A percentile compares a stretch with the other conserved stretches of the same genome.
These are phyloP conservation scores for Colletotrichum sp. DNA, from an alignment of 2,329 filamentous ascomycete species.

Conservation along the genomic window DNA sequence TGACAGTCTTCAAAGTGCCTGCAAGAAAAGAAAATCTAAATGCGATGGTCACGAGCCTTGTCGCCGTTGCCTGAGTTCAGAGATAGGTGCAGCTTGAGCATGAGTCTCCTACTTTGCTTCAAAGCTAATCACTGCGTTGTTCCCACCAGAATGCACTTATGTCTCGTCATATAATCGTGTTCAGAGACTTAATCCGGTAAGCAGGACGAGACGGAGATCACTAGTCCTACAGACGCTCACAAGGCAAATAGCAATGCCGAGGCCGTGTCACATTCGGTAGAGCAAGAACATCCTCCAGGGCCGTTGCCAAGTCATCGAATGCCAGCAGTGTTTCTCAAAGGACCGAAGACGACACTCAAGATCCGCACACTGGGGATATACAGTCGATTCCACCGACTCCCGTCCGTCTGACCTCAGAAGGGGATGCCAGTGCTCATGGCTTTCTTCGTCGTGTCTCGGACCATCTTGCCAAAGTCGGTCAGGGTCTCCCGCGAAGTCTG, in stretches of 20 bases:
- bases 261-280: not conserved
- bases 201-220: accelerated
- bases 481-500: not conserved
- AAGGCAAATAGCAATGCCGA: not conserved
- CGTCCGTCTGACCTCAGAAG: not conserved
- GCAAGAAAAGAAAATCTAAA: not conserved
- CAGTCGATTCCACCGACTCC: not conserved
- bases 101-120: not conserved
- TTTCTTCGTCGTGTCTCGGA: not conserved
- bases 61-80: not conserved
- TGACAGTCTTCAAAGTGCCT: not conserved
- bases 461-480: not conserved
- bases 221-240: accelerated
- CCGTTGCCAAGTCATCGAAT: not conserved
- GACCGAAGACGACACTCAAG: not conserved
- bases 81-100: not conserved
- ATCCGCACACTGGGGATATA: not conserved
- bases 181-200: not conserved
- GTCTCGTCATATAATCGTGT: not conserved
- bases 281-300: not conserved
- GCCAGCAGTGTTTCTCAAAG: not conserved
- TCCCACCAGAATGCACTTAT: not conserved
- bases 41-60: not conserved
- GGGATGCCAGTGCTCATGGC: not conserved
- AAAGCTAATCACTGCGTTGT: not conserved